Percentiles rank a stretch among this genome's conserved stretches.
Evolutionary conservation across 805 yeast species (phyloP).

Genomic region (Candida tammaniensis): DNA sequence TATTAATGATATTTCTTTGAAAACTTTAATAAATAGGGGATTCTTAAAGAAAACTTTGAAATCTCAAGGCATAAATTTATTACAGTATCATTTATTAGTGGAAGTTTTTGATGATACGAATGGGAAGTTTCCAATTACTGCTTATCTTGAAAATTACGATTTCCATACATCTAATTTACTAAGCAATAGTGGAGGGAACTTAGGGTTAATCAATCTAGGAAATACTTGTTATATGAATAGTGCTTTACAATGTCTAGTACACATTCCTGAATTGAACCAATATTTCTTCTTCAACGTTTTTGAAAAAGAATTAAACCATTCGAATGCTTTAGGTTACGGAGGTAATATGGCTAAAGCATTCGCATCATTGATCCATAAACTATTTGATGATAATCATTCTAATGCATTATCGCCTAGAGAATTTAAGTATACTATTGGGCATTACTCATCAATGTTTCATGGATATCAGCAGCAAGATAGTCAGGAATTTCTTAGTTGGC

Average conservation of each 20-base stretch:
- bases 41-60: conserved; percentile 23
- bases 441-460: conserved; percentile 71
- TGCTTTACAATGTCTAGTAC: conserved; percentile 85
- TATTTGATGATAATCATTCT: conserved; percentile 38
- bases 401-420: conserved; percentile 58
- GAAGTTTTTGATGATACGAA: conserved; percentile 19
- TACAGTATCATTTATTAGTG: conserved; percentile 15
- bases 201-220: conserved; percentile 72
- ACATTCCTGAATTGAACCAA: conserved; percentile 76
- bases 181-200: conserved; percentile 46
- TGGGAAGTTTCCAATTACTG: conserved; percentile 23
- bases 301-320: conserved; percentile 62
- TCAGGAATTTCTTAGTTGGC: conserved; percentile 85
- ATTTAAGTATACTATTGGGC: conserved; percentile 76
- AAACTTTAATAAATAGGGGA: conserved; percentile 24
- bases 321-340: conserved; percentile 81
- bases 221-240: conserved; percentile 95
- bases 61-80: conserved; percentile 26
- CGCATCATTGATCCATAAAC: conserved; percentile 60
- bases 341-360: conserved; percentile 82
- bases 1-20: conserved; percentile 26
- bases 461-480: conserved; percentile 91
- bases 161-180: conserved; percentile 14
- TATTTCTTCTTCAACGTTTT: conserved; percentile 67
- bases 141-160: conserved; percentile 11